These are phyloP conservation scores for Leccinum barrowsii DNA, from an alignment of 768 basidiomycete genomes.

Conservation along the genomic window DNA sequence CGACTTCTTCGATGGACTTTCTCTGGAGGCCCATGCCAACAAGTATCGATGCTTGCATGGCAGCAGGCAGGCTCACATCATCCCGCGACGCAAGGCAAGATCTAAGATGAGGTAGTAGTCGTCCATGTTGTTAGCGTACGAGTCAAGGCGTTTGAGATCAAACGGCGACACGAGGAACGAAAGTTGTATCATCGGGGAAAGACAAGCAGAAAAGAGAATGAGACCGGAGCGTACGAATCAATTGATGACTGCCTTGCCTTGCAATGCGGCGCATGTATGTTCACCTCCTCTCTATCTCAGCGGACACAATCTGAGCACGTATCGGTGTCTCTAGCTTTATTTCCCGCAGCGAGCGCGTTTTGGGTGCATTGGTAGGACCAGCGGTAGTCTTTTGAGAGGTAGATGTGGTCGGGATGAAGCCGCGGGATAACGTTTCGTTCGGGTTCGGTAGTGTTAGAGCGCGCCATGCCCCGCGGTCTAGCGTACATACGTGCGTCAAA, in stretches of 20 bases:
- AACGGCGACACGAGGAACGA: conserved; percentile 68
- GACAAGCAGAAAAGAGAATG: not conserved
- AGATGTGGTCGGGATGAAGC: too few relatives aligned
- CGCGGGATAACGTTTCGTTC: too few relatives aligned
- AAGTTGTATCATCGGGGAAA: conserved; percentile 34
- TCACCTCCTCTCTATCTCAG: too few relatives aligned
- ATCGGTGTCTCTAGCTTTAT: conserved; percentile 95
- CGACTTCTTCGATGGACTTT: conserved; percentile 85
- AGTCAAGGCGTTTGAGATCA: conserved; percentile 92
- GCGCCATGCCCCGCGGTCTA: conserved; percentile 28
- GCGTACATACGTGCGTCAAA: not conserved
- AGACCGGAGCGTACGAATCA: not conserved
- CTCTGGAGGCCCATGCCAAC: conserved; percentile 87
- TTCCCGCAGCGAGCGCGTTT: conserved; percentile 76
- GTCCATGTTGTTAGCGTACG: conserved; percentile 92
- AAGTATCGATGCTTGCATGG: conserved; percentile 82
- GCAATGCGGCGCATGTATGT: not conserved
- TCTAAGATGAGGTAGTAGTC: conserved; percentile 97
- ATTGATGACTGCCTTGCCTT: conserved; percentile 8
- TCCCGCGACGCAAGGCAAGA: conserved; percentile 71
- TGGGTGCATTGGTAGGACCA: conserved; percentile 57
- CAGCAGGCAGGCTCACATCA: conserved; percentile 70
- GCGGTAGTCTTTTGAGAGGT: not conserved
- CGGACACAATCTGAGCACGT: conserved; percentile 34
- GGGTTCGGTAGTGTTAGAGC: conserved; percentile 5